These are phyloP conservation scores for Ogataea hybrid DNA, from an alignment of 1,139 yeast species.

Conservation along the genomic window DNA sequence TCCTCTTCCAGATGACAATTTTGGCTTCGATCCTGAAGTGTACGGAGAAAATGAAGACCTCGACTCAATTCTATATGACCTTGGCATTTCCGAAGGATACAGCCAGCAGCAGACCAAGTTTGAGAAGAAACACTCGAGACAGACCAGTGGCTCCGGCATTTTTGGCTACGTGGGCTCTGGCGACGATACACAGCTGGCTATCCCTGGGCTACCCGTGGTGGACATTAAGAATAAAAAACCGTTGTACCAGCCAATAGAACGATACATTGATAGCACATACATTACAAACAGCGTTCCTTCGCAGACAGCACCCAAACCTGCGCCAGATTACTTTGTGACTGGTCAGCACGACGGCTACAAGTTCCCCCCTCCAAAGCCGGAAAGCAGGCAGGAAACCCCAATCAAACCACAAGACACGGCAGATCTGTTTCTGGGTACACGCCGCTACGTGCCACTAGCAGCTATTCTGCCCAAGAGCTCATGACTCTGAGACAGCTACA, in stretches of 20 bases:
- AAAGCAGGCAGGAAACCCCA: not conserved
- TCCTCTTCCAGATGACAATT: slow-evolving; percentile 41
- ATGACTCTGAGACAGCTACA: slow-evolving; percentile 19
- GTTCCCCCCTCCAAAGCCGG: slow-evolving; percentile 37
- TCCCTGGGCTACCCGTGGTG: slow-evolving; percentile 38
- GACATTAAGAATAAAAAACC: slow-evolving; percentile 29
- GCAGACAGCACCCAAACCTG: slow-evolving; percentile 7
- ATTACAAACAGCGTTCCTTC: not conserved
- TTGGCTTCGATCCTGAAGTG: slow-evolving; percentile 28
- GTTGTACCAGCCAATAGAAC: slow-evolving; percentile 22
- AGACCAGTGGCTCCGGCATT: slow-evolving; percentile 54
- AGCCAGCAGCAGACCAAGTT: slow-evolving; percentile 9
- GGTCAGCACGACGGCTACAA: slow-evolving; percentile 45
- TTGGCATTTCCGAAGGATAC: slow-evolving; percentile 45
- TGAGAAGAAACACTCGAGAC: slow-evolving; percentile 27
- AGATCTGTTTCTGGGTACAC: slow-evolving; percentile 35
- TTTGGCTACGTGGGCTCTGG: slow-evolving; percentile 52
- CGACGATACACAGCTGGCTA: slow-evolving; percentile 43
- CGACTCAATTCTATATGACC: slow-evolving; percentile 36
- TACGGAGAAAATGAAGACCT: slow-evolving; percentile 20
- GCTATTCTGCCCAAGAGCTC: slow-evolving; percentile 28
- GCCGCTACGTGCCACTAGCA: slow-evolving; percentile 11
- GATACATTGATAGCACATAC: slow-evolving; percentile 21
- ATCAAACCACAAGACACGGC: not conserved
- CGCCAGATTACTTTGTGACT: slow-evolving; percentile 41